Conservation (phyloP, 805 yeast species). For the Metschnikowia cerradonensis region DNA sequence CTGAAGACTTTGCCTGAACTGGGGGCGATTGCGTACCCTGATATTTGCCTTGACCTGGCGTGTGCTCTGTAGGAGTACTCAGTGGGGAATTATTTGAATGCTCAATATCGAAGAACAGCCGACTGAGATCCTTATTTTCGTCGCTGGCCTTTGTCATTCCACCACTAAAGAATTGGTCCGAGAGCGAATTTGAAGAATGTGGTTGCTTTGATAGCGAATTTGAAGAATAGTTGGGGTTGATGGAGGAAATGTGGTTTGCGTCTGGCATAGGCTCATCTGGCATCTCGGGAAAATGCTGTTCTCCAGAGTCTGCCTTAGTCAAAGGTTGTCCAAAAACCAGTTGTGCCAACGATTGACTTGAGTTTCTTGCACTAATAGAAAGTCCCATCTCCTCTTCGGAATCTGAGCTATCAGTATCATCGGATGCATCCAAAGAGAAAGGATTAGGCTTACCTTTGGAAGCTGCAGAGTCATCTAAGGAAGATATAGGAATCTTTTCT, state of each 20-base stretch:
- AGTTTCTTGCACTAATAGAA: constrained; percentile 35
- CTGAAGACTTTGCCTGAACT: constrained; percentile 34
- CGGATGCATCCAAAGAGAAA: constrained; percentile 11
- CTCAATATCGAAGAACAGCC: constrained; percentile 14
- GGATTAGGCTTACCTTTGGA: constrained; percentile 7
- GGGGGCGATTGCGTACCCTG: constrained; percentile 16
- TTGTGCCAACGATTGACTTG: constrained; percentile 43
- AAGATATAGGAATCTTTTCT: constrained; percentile 18
- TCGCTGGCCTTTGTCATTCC: constrained; percentile 17
- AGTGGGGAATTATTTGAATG: constrained; percentile 4
- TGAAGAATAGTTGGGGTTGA: constrained; percentile 34
- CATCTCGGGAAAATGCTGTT: constrained; percentile 21
- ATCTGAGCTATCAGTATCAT: constrained; percentile 18
- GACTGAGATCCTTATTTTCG: constrained; percentile 7
- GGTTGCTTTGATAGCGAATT: constrained; percentile 40
- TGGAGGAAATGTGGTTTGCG: constrained; percentile 22
- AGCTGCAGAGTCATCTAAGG: constrained; percentile 17
- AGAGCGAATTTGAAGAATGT: constrained; percentile 36
- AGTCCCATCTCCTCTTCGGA: constrained; percentile 34
- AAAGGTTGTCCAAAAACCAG: constrained; percentile 31
- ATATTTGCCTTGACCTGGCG: constrained; percentile 5
- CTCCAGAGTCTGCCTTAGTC: constrained; percentile 14
- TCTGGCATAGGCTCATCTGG: constrained; percentile 24
- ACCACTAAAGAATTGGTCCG: constrained; percentile 35
- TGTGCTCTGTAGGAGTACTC: not conserved